A percentile compares a stretch with the other conserved stretches of the same genome.
These are phyloP conservation scores for Mycena olivaceomarginata DNA, from an alignment of 768 basidiomycete species.

Conservation along the genomic window DNA sequence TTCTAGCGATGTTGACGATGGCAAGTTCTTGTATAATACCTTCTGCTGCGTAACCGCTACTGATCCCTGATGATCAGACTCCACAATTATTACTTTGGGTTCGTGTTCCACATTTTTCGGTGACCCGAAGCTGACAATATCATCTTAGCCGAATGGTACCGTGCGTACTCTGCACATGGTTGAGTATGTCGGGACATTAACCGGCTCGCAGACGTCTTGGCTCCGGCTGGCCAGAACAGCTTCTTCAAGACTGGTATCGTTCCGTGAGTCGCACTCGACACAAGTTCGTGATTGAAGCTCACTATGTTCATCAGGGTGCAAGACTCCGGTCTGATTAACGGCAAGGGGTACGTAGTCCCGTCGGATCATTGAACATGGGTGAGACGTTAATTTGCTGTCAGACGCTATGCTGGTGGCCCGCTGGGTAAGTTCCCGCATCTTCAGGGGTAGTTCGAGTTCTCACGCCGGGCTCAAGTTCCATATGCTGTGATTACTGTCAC, in stretches of 20 bases:
- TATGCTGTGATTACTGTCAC: constrained; percentile 66
- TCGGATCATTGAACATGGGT: no score
- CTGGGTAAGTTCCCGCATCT: no score
- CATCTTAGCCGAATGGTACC: background rate
- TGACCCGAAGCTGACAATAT: no score
- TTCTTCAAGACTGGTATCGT: constrained; percentile 57
- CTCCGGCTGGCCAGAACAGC: constrained; percentile 58
- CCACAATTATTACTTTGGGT: background rate
- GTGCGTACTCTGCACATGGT: no score
- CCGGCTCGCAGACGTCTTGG: constrained; percentile 46
- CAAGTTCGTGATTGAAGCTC: no score
- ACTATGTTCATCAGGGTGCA: constrained; percentile 43
- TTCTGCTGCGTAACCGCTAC: background rate
- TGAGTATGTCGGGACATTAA: no score
- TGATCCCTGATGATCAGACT: background rate
- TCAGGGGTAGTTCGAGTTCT: background rate
- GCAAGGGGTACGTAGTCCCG: constrained; percentile 40
- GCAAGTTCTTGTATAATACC: background rate
- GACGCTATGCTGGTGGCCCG: no score
- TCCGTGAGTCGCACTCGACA: constrained; percentile 42
- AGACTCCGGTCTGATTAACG: constrained; percentile 69
- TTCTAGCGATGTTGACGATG: constrained; percentile 30
- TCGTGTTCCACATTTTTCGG: no score
- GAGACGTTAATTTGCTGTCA: no score
- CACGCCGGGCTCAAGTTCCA: constrained; percentile 46